phyloP scores from a whole-genome alignment of 2,329 filamentous ascomycete species.

The Didymella arachidicola region DNA sequence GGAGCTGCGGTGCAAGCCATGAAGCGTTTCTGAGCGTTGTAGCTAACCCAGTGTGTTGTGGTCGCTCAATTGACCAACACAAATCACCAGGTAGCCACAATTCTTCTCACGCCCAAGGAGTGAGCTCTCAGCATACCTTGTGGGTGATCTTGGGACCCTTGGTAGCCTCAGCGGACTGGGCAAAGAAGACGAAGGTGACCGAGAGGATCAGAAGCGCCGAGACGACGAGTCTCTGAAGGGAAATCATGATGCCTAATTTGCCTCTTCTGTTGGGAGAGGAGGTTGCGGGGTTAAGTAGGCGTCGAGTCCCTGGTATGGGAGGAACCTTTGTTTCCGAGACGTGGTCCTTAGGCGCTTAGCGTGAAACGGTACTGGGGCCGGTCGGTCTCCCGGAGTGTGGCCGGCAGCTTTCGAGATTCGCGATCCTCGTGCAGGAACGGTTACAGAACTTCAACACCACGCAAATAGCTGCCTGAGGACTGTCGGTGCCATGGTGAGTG shows the following conservation, averaged over 20 bases:
- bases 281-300: slow-evolving; percentile 35
- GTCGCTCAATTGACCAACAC: slow-evolving; percentile 9
- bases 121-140: slow-evolving; percentile 65
- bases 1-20: neutral
- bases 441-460: slow-evolving; percentile 30
- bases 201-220: slow-evolving; percentile 79
- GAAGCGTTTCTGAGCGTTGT: neutral
- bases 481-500: slow-evolving; percentile 38
- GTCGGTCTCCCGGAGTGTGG: slow-evolving; percentile 23
- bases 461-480: slow-evolving; percentile 24
- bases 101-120: neutral
- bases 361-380: slow-evolving; percentile 25
- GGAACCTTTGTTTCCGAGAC: slow-evolving; percentile 39
- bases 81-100: neutral
- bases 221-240: slow-evolving; percentile 73
- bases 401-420: slow-evolving; percentile 26
- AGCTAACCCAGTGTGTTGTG: neutral
- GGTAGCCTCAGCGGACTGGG: slow-evolving; percentile 43
- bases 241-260: slow-evolving; percentile 69
- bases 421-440: slow-evolving; percentile 24
- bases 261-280: slow-evolving; percentile 28
- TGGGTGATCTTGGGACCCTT: slow-evolving; percentile 93
- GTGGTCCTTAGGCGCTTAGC: slow-evolving; percentile 37
- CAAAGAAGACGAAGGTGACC: slow-evolving; percentile 57
- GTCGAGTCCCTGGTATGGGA: slow-evolving; percentile 25